These are phyloP conservation scores for Artemisia princeps DNA, from an alignment of 140 eudicot genomes.

Conservation along the genomic window DNA sequence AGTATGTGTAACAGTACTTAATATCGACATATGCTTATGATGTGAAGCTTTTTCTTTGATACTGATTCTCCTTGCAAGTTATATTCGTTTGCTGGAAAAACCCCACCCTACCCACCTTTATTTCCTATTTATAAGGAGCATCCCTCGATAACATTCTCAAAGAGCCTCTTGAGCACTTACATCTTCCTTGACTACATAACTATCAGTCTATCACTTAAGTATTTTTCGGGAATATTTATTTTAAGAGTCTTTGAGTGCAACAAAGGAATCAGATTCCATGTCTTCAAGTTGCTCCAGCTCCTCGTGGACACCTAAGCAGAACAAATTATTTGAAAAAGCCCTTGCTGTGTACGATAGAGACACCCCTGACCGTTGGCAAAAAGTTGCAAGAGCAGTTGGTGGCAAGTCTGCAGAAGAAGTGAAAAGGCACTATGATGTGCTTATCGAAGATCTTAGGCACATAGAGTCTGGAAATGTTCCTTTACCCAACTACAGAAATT, in stretches of 20 bases:
- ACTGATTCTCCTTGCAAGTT: constrained; percentile 23
- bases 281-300: constrained; percentile 38
- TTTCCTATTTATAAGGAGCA: constrained; percentile 33
- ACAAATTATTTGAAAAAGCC: constrained; percentile 55
- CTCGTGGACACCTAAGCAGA: constrained; percentile 54
- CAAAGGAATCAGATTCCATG: constrained; percentile 35
- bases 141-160: constrained; percentile 28
- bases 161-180: constrained; percentile 24
- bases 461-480: constrained; percentile 59
- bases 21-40: constrained; percentile 4
- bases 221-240: background rate
- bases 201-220: background rate
- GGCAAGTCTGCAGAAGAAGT: constrained; percentile 65
- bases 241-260: constrained; percentile 13
- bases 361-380: constrained; percentile 67
- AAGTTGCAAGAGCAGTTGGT: constrained; percentile 53
- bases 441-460: constrained; percentile 49
- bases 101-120: constrained; percentile 27
- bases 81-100: constrained; percentile 29
- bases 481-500: constrained; percentile 43
- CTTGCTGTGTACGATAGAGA: constrained; percentile 49
- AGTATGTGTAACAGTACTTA: background rate
- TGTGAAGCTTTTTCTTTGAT: constrained; percentile 21
- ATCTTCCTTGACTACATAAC: constrained; percentile 22
- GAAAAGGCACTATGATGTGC: constrained; percentile 58